phyloP scores from a whole-genome alignment of 495 filamentous ascomycete species.

The Talaromyces trachyspermus region DNA sequence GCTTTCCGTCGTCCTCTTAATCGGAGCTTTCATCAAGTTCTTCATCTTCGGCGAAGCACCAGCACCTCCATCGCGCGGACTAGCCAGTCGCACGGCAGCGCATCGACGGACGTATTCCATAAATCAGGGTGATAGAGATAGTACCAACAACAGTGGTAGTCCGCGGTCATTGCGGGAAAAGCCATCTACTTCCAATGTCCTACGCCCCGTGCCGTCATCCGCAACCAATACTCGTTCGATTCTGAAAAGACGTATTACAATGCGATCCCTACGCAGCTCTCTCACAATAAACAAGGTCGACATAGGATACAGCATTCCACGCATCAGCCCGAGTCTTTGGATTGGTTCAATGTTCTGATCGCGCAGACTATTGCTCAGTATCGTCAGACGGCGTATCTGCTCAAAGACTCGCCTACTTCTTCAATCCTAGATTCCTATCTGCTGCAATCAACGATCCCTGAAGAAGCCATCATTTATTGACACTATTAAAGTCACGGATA shows the following conservation, averaged over 20 bases:
- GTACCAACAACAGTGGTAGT: conserved; percentile 12
- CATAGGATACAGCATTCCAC: conserved; percentile 51
- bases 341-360: conserved; percentile 98
- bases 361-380: conserved; percentile 97
- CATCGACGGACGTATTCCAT: conserved; percentile 56
- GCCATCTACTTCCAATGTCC: conserved; percentile 64
- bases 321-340: conserved; percentile 96
- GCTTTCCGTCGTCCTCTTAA: conserved; percentile 78
- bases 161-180: conserved; percentile 58
- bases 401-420: conserved; percentile 59
- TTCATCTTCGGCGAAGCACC: conserved; percentile 98
- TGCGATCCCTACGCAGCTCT: conserved; percentile 49
- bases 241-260: conserved; percentile 96
- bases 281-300: conserved; percentile 34
- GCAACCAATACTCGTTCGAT: conserved; percentile 79
- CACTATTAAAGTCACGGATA: conserved; percentile 87
- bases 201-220: conserved; percentile 51
- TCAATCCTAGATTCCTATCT: conserved; percentile 93
- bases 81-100: conserved; percentile 59
- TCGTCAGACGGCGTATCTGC: conserved; percentile 72
- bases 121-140: conserved; percentile 16
- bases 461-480: conserved; percentile 86
- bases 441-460: conserved; percentile 70
- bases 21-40: conserved; percentile 96
- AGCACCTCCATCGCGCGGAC: conserved; percentile 68